phyloP scores from a whole-genome alignment of 208 protist species.

The Wallacemonas rigidus region DNA sequence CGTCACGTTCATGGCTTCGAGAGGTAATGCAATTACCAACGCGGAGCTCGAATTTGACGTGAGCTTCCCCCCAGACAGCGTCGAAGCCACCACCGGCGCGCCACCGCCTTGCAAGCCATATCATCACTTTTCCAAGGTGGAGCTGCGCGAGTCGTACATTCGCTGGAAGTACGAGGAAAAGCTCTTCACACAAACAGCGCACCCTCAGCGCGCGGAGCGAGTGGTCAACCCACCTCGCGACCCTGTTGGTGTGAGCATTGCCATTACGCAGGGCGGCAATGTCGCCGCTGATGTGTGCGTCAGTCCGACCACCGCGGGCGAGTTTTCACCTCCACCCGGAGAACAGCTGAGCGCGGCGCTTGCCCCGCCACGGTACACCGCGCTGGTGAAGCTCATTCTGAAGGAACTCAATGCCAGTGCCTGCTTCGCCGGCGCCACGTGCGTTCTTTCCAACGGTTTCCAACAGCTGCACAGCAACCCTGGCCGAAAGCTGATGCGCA shows the following conservation, averaged over 20 bases:
- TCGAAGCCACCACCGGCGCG: slow-evolving; percentile 29
- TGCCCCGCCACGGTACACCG: slow-evolving; percentile 57
- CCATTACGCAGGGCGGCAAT: not conserved
- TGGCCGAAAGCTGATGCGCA: slow-evolving; percentile 37
- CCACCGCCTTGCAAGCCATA: slow-evolving; percentile 38
- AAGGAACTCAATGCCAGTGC: slow-evolving; percentile 52
- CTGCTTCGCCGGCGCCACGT: slow-evolving; percentile 36
- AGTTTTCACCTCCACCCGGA: slow-evolving; percentile 10
- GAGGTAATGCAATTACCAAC: slow-evolving; percentile 65
- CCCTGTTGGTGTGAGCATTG: slow-evolving; percentile 4
- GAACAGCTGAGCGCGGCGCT: slow-evolving; percentile 18
- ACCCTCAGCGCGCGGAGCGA: slow-evolving; percentile 21
- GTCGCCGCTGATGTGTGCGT: not conserved
- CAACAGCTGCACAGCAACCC: slow-evolving; percentile 61
- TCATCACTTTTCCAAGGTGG: slow-evolving; percentile 26
- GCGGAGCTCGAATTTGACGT: slow-evolving; percentile 66
- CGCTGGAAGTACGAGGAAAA: slow-evolving; percentile 59
- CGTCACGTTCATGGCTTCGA: slow-evolving; percentile 54
- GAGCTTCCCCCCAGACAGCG: slow-evolving; percentile 27
- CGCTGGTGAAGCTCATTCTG: slow-evolving; percentile 50
- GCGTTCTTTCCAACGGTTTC: slow-evolving; percentile 74
- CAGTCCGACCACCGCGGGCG: not conserved
- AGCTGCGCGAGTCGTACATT: slow-evolving; percentile 61
- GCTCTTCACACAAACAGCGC: slow-evolving; percentile 42
- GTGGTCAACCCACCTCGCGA: slow-evolving; percentile 24